Evolutionary conservation across 805 yeast genomes (phyloP), one percentile per base, ranked within the genome.

Genomic region (Lipomyces yamadae): DNA sequence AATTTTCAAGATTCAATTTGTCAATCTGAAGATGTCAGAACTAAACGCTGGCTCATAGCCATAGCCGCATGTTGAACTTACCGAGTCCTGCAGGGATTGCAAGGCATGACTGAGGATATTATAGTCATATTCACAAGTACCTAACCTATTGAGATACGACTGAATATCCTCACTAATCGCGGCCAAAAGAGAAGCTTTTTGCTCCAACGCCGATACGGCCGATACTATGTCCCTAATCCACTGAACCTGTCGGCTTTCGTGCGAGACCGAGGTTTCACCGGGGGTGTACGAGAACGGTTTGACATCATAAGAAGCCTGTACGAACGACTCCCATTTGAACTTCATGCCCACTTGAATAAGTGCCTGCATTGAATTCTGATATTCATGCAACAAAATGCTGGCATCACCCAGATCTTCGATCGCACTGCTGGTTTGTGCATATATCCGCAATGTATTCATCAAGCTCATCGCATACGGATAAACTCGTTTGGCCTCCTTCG

Each of bases 381-480:
- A 81, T 1, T 70, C 70, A 1, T 75, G 76, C 1, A 88, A 63
- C 37, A 88, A 72, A 34, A 82, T 74, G 0, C 79, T 81, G 15
- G 81, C 77, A 18, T 81, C 83, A 4, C 78, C 78, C 0, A 85
- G 79, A 4, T 76, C 73, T 0, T 76, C 80, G n/a, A 81, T 72
- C 0, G 73, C 71, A 0, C 60, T 32, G 15, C 80, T 66, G 0
- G 81, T 66, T 1, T 75, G 69, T 59, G 79, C 74, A 61, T 87
- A 78, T 0, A 81, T 76, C 6, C 75, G 74, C 2, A 88, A 61
- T 6, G 85, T 81, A 65, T 89, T 93, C 4, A 77, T 74, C 6
- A 91, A 67, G 8, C 82, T 78, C 3, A 82, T 77, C 0, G 90
- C 88, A 68, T 82, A 82, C 0, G 93, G 91, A 60, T 86, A 83